Conservation (phyloP, 768 basidiomycete genomes). For the Agrocybe praecox region DNA sequence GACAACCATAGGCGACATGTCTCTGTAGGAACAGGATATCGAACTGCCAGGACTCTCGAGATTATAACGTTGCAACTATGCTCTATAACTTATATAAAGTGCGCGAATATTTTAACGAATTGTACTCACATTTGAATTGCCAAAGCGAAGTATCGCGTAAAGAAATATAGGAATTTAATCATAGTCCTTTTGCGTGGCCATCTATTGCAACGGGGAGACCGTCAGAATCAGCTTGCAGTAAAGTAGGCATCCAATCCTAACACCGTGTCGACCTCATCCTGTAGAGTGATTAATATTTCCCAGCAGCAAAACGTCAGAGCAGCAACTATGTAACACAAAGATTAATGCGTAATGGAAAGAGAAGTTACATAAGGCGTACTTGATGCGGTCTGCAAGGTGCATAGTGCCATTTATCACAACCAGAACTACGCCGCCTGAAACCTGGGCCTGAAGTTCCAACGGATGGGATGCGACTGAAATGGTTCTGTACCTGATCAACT, state of each 20-base stretch:
- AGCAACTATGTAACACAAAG: slow-evolving; percentile 12
- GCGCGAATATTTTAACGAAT: no score
- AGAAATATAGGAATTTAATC: slow-evolving; percentile 19
- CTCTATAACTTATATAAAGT: no score
- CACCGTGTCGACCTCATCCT: slow-evolving; percentile 18
- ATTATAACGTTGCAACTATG: no score
- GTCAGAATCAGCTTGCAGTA: neutral
- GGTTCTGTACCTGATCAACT: no score
- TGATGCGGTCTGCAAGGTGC: slow-evolving; percentile 15
- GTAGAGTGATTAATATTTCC: slow-evolving; percentile 15
- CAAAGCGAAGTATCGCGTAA: slow-evolving; percentile 19
- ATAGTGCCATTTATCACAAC: slow-evolving; percentile 3
- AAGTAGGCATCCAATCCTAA: slow-evolving; percentile 10
- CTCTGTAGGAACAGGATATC: slow-evolving; percentile 11
- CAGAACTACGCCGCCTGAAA: neutral
- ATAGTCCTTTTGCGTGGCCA: slow-evolving; percentile 12
- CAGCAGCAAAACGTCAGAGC: slow-evolving; percentile 11
- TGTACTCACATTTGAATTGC: slow-evolving; percentile 16
- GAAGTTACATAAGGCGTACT: slow-evolving; percentile 9
- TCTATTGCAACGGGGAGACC: neutral
- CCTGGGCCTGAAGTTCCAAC: no score
- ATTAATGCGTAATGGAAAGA: neutral
- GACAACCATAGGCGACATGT: slow-evolving; percentile 15
- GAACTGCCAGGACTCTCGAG: slow-evolving; percentile 5
- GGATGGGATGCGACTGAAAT: no score